These are phyloP conservation scores for Pythium guiyangense DNA, from an alignment of 352 stramenopile genomes.

Conservation along the genomic window DNA sequence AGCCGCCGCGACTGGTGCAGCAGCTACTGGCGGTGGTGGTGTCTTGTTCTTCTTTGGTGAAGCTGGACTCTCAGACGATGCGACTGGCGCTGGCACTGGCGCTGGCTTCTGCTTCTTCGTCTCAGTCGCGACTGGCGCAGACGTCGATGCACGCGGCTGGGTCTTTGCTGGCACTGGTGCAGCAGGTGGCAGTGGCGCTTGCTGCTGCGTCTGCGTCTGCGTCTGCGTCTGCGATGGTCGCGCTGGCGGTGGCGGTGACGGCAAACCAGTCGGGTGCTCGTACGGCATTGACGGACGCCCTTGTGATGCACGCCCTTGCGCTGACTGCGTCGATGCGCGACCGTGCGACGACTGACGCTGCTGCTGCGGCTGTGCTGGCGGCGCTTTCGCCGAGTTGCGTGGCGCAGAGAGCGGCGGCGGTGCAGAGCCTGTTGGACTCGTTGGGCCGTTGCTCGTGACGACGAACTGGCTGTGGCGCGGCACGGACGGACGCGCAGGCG, in stretches of 20 bases:
- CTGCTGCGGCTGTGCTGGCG: slow-evolving; percentile 20
- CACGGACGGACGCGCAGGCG: slow-evolving; percentile 21
- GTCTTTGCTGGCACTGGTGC: slow-evolving; percentile 7
- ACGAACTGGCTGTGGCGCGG: slow-evolving; percentile 62
- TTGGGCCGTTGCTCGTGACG: slow-evolving; percentile 56
- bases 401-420: slow-evolving; percentile 12
- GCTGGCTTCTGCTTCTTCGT: neutral
- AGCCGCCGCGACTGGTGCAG: neutral
- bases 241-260: slow-evolving; percentile 1
- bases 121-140: neutral
- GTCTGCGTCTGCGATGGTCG: neutral
- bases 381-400: slow-evolving; percentile 12
- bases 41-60: slow-evolving; percentile 4
- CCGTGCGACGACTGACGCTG: slow-evolving; percentile 15
- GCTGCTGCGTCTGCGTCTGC: slow-evolving; percentile 6
- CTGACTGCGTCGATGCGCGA: slow-evolving; percentile 7
- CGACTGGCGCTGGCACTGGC: slow-evolving; percentile 10
- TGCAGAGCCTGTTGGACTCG: slow-evolving; percentile 46
- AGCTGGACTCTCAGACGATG: neutral
- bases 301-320: slow-evolving; percentile 3
- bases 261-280: slow-evolving; percentile 12
- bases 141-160: neutral
- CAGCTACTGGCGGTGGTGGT: neutral
- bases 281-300: slow-evolving; percentile 18
- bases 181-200: neutral